Conservation (phyloP, 1,284 basidiomycete species). For the Puccinia novopanici region DNA sequence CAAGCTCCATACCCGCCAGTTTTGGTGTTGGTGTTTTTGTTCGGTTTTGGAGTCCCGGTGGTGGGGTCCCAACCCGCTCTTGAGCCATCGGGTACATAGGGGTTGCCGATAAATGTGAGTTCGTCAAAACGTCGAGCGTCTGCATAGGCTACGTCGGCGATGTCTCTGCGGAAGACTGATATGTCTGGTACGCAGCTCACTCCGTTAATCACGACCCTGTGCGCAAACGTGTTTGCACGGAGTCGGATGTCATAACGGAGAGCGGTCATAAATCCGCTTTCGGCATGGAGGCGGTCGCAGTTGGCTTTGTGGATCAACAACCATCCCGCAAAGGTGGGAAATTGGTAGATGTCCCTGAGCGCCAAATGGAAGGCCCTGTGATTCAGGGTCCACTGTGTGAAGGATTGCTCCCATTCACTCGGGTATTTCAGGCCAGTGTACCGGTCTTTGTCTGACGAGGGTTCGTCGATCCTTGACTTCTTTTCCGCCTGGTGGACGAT, state of each 20-base stretch:
- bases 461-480: not conserved
- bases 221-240: not conserved
- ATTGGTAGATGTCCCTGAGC: not conserved
- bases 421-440: not conserved
- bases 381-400: not conserved
- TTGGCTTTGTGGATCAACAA: not conserved
- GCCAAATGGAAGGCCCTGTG: not conserved
- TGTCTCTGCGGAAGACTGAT: not conserved
- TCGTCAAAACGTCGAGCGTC: not conserved
- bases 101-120: not conserved
- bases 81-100: not conserved
- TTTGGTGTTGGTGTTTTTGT: too few species aligned
- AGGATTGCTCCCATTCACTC: not conserved
- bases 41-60: too few species aligned
- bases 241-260: slow-evolving; percentile 10
- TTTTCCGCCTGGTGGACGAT: not conserved
- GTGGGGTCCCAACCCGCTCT: not conserved
- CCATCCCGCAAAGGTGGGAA: not conserved
- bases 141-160: not conserved
- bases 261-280: not conserved
- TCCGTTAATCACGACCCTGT: not conserved
- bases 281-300: not conserved
- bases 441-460: not conserved
- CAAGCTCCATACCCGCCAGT: too few species aligned
- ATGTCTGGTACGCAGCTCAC: not conserved